A percentile compares a stretch with the other conserved stretches of the same genome.
Evolutionary conservation across 257 asterid genomes (phyloP).

Genomic region (Nicotiana attenuata): DNA sequence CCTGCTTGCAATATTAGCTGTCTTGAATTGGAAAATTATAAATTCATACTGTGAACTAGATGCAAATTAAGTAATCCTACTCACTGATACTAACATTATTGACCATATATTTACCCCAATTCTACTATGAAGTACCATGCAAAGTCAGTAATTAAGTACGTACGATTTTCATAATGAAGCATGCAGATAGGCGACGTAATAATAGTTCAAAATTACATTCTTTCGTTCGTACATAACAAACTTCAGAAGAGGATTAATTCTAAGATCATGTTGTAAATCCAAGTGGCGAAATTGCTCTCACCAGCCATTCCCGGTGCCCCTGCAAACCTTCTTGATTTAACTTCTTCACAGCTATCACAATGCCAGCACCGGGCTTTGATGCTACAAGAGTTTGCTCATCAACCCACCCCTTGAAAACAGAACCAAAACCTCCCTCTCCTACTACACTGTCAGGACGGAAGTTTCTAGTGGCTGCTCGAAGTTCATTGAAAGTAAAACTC

Average conservation of each 20-base stretch:
- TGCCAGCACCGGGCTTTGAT: slow-evolving; percentile 64
- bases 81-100: not conserved
- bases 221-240: not conserved
- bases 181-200: not conserved
- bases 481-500: slow-evolving; percentile 63
- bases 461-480: slow-evolving; percentile 70
- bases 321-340: slow-evolving; percentile 89
- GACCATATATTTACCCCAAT: not conserved
- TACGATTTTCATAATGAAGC: not conserved
- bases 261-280: not conserved
- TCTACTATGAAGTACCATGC: not conserved
- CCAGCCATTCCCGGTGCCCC: slow-evolving; percentile 97
- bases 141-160: not conserved
- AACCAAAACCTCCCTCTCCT: slow-evolving; percentile 94
- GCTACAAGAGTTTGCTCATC: slow-evolving; percentile 63
- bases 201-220: not conserved
- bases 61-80: not conserved
- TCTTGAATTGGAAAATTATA: not conserved
- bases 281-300: slow-evolving; percentile 17
- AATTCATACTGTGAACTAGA: not conserved
- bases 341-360: slow-evolving; percentile 83
- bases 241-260: not conserved
- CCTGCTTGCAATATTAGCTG: not conserved
- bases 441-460: slow-evolving; percentile 85
- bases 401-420: slow-evolving; percentile 86